Conservation (phyloP, 495 filamentous ascomycete species). For the Schizothecium vesticola region DNA sequence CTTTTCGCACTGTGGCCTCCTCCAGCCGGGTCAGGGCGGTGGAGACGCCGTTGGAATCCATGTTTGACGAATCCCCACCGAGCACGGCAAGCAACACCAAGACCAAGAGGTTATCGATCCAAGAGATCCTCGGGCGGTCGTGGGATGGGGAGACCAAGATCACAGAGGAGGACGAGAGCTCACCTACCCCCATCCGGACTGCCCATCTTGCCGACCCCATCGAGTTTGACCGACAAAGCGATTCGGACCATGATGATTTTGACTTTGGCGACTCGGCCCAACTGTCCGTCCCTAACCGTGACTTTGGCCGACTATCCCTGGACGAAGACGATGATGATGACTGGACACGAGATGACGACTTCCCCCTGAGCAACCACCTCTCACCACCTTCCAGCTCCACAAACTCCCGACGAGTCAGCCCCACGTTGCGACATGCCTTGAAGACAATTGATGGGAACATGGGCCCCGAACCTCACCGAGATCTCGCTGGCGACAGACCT, state of each 20-base stretch:
- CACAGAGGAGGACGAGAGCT: slow-evolving; percentile 60
- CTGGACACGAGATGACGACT: slow-evolving; percentile 54
- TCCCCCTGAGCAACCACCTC: slow-evolving; percentile 45
- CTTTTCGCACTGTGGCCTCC: slow-evolving; percentile 75
- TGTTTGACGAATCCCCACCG: slow-evolving; percentile 76
- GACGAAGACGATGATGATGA: slow-evolving; percentile 62
- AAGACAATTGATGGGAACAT: slow-evolving; percentile 38
- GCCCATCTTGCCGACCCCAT: slow-evolving; percentile 20
- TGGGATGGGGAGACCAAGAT: slow-evolving; percentile 52
- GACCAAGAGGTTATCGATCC: slow-evolving; percentile 54
- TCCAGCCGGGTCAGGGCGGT: slow-evolving; percentile 44
- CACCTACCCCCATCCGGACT: slow-evolving; percentile 51
- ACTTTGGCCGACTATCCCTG: slow-evolving; percentile 45
- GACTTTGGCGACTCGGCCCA: slow-evolving; percentile 17
- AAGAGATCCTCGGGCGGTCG: slow-evolving; percentile 44
- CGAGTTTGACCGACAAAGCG: slow-evolving; percentile 13
- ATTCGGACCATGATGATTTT: slow-evolving; percentile 9
- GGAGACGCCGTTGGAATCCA: slow-evolving; percentile 66
- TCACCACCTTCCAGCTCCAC: slow-evolving; percentile 50
- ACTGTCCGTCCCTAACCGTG: slow-evolving; percentile 21
- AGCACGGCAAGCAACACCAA: slow-evolving; percentile 45
- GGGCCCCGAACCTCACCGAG: slow-evolving; percentile 26
- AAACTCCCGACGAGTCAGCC: slow-evolving; percentile 42
- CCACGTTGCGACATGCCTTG: slow-evolving; percentile 39
- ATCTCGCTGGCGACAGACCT: slow-evolving; percentile 41